Conservation (phyloP, 306 rosid species). For the Medicago lupulina region DNA sequence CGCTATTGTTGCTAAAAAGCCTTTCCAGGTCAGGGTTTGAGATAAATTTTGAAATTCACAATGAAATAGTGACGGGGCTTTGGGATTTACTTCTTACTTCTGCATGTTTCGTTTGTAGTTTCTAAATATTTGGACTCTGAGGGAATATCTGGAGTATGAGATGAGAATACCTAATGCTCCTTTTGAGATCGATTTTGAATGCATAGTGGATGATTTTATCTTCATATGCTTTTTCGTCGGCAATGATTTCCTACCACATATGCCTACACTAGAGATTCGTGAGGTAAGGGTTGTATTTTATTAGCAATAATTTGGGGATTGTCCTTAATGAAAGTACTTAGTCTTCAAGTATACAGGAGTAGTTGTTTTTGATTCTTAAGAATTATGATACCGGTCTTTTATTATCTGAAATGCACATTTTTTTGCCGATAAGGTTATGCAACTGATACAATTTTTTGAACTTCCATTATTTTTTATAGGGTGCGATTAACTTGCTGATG, state of each 20-base stretch:
- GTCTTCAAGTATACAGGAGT: not conserved
- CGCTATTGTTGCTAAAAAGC: constrained; percentile 69
- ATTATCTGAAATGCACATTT: constrained; percentile 15
- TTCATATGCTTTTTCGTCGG: constrained; percentile 97
- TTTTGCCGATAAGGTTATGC: constrained; percentile 10
- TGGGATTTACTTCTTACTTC: constrained; percentile 19
- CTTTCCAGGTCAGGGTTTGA: constrained; percentile 73
- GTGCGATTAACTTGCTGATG: constrained; percentile 90
- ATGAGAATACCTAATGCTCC: constrained; percentile 77
- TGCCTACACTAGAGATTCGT: constrained; percentile 97
- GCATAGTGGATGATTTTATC: constrained; percentile 94
- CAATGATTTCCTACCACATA: constrained; percentile 96
- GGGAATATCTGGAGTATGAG: constrained; percentile 92
- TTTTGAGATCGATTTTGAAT: constrained; percentile 76
- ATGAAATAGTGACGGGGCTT: not conserved
- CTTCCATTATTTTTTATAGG: constrained; percentile 54
- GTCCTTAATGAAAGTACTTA: not conserved
- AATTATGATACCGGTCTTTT: constrained; percentile 7
- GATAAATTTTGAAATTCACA: constrained; percentile 2
- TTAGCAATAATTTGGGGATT: constrained; percentile 11
- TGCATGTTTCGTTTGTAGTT: constrained; percentile 58
- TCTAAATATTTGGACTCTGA: constrained; percentile 90
- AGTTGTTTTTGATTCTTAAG: constrained; percentile 1
- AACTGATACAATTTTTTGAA: constrained; percentile 16
- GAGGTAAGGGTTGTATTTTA: constrained; percentile 60